Evolutionary conservation across 768 basidiomycete genomes (phyloP), one percentile per base, ranked within the genome.

Genomic region (Tricholoma flavovirens): DNA sequence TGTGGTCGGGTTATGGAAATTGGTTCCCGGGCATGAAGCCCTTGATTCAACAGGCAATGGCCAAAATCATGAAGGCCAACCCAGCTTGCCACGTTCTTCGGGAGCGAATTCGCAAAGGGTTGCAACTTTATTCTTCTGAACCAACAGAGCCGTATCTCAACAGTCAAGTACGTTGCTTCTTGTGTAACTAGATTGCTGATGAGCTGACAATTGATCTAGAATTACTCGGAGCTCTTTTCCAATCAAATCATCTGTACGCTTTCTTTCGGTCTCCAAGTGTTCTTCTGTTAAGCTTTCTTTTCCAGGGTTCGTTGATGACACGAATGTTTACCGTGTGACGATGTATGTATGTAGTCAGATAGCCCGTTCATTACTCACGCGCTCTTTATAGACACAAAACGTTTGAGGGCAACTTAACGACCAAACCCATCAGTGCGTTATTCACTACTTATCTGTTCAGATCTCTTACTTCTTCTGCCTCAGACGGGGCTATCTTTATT

Each of bases 11-110:
- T 1, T 99, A 96, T 64, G 97, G 97, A 59, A 96, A 96, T 69
- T 98, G 92, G 93, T 97, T 98, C 88, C 97, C 97, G 12, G 96
- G 97, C 46, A 83, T 98, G 81, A 98, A 98, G 73, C 95, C 95
- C 4, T 80, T 99, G 58, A 87, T 99, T 56, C 96, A 97, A 70
- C 95, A 97, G 73, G 97, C 96, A 5, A 97, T 99, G 94, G 93
- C 90, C 11, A 99, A 98, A 81, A 90, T 99, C 70, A 96, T 98
- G 93, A 99, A 99, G 73, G 97, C 97, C 52, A 98, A 99, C 66
- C 97, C 97, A 22, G 97, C 97, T 12, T 87, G 89, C 53, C 97
- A 98, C 68, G 97, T 99, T 40, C 77, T 99, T 55, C 90, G 97
- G 54, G 97, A 99, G 75, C 97, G 97, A 74, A 98, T 99, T 64